These are phyloP conservation scores for Marvania coccoides DNA, from an alignment of 139 green algal genomes.

Conservation along the genomic window DNA sequence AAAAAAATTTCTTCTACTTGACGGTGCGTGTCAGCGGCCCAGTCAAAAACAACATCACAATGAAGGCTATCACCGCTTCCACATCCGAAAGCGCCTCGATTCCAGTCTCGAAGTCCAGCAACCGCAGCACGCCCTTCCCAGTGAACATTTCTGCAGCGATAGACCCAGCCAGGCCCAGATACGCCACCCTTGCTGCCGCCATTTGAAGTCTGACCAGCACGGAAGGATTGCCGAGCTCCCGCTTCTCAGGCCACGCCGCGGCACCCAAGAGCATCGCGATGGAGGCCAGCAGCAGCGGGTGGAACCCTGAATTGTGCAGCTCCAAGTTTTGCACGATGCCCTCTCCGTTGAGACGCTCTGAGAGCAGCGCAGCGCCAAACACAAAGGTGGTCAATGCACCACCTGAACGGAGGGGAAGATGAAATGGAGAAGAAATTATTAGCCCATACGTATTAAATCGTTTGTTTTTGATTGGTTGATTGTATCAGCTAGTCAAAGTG, in stretches of 20 bases:
- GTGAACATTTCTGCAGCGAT: slow-evolving; percentile 34
- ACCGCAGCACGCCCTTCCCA: slow-evolving; percentile 32
- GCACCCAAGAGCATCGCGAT: slow-evolving; percentile 12
- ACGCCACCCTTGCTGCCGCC: slow-evolving; percentile 12
- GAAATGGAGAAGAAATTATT: too few species aligned
- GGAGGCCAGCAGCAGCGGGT: slow-evolving; percentile 24
- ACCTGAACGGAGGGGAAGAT: too few species aligned
- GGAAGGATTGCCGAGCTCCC: background rate
- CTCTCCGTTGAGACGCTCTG: slow-evolving; percentile 38
- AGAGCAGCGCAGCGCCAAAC: slow-evolving; percentile 11
- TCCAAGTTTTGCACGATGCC: slow-evolving; percentile 31
- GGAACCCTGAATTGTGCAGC: slow-evolving; percentile 20
- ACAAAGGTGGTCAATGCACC: background rate
- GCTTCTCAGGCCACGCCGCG: slow-evolving; percentile 4
- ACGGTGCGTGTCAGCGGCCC: background rate
- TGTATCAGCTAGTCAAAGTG: too few species aligned
- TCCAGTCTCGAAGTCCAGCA: slow-evolving; percentile 44
- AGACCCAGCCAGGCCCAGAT: slow-evolving; percentile 17
- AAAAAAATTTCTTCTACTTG: background rate
- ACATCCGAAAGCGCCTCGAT: slow-evolving; percentile 32
- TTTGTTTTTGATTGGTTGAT: too few species aligned
- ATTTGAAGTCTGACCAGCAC: slow-evolving; percentile 2
- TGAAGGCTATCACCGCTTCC: slow-evolving; percentile 31
- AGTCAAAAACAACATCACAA: slow-evolving; percentile 34
- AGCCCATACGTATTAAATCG: too few species aligned